phyloP scores from a whole-genome alignment of 345 rosid genomes.

The Abelmoschus esculentus region DNA sequence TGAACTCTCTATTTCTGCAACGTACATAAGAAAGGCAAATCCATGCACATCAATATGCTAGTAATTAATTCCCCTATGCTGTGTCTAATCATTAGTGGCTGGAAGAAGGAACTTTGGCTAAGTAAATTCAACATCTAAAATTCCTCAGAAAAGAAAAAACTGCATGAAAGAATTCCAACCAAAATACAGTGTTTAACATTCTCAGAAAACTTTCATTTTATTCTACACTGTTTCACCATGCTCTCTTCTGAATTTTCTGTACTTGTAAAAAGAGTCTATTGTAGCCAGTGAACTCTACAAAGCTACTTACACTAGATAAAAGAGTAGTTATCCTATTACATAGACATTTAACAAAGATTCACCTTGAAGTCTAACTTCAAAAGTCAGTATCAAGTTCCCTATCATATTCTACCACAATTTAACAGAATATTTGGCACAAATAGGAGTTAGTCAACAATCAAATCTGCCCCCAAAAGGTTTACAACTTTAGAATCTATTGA shows the following conservation, averaged over 20 bases:
- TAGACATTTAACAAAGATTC: neutral
- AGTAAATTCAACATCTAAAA: neutral
- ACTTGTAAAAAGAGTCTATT: neutral
- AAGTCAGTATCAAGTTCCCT: neutral
- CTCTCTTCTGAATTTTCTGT: neutral
- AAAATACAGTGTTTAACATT: neutral
- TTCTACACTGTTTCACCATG: neutral
- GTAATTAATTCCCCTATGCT: too few relatives aligned
- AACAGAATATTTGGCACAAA: constrained; percentile 2
- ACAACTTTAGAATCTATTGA: neutral
- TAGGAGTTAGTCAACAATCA: neutral
- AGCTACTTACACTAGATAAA: neutral
- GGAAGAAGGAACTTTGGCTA: neutral
- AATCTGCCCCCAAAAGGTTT: neutral
- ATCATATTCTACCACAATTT: neutral
- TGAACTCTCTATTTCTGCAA: neutral
- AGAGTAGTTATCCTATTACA: neutral
- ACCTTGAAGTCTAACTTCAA: neutral
- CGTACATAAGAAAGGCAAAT: too few relatives aligned
- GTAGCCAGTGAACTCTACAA: neutral
- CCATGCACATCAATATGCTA: too few relatives aligned
- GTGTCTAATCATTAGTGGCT: too few relatives aligned
- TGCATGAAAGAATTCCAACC: neutral
- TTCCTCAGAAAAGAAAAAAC: neutral
- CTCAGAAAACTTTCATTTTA: neutral